Evolutionary conservation across 2,329 filamentous ascomycete genomes (phyloP).

Genomic region (Cucurbitaria berberidis): DNA sequence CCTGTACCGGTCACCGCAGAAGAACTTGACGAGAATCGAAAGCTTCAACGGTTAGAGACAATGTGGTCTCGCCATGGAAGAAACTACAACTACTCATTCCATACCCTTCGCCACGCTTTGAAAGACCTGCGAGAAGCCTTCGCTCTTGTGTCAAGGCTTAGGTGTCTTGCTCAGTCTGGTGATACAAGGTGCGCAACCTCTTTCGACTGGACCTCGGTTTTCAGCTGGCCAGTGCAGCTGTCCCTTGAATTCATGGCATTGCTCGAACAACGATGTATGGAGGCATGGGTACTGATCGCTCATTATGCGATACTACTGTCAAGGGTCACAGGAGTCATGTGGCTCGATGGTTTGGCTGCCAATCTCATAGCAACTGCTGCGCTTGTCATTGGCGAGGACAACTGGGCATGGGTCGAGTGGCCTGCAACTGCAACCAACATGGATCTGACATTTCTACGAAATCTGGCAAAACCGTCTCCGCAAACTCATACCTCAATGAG

Average conservation of each 20-base stretch:
- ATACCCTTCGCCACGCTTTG: conserved; percentile 21
- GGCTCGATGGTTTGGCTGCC: conserved; percentile 25
- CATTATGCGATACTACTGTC: conserved; percentile 34
- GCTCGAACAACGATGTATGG: conserved; percentile 26
- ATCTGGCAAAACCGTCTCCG: neutral
- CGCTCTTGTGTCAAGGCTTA: conserved; percentile 30
- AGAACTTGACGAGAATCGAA: conserved; percentile 24
- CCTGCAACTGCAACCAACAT: conserved; percentile 23
- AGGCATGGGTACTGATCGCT: conserved; percentile 38
- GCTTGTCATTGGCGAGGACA: conserved; percentile 27
- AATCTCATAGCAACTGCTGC: conserved; percentile 31
- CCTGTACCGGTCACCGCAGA: conserved; percentile 14
- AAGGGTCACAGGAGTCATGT: conserved; percentile 23
- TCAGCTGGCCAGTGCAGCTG: conserved; percentile 25
- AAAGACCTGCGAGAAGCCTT: conserved; percentile 27
- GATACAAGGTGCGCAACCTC: neutral
- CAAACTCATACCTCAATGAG: neutral
- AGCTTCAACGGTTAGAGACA: conserved; percentile 21
- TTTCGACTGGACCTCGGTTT: conserved; percentile 28
- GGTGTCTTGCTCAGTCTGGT: conserved; percentile 2
- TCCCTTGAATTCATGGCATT: conserved; percentile 23
- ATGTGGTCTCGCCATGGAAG: conserved; percentile 30
- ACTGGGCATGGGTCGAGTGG: conserved; percentile 35
- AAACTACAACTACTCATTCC: conserved; percentile 34
- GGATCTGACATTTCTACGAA: conserved; percentile 22